Conservation (phyloP, 2,329 filamentous ascomycete species). For the Fusarium ramigenum region DNA sequence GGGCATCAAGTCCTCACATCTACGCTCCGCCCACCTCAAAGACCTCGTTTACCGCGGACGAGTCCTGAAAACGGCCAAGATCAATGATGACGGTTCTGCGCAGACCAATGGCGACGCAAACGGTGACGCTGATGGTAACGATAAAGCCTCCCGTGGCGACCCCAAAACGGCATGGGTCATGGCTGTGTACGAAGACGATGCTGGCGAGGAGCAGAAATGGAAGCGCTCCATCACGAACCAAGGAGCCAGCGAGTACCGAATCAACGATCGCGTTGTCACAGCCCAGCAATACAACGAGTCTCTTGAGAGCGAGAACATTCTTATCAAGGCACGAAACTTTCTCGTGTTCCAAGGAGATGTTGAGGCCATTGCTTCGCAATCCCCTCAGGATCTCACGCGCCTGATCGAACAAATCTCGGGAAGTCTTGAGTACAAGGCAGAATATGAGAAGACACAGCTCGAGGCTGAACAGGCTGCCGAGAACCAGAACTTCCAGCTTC, state of each 20-base stretch:
- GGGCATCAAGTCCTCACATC: constrained; percentile 97
- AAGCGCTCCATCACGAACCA: constrained; percentile 91
- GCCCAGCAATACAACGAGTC: constrained; percentile 94
- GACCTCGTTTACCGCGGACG: constrained; percentile 96
- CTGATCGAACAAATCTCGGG: constrained; percentile 98
- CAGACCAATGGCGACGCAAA: constrained; percentile 69
- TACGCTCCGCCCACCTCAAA: constrained; percentile 91
- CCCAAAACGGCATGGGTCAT: constrained; percentile 98
- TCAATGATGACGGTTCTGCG: constrained; percentile 89
- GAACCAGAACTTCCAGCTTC: constrained; percentile 87
- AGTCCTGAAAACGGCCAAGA: constrained; percentile 89
- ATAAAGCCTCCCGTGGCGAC: constrained; percentile 76
- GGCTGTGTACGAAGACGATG: constrained; percentile 98
- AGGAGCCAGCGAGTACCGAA: constrained; percentile 93
- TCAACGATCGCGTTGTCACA: constrained; percentile 90
- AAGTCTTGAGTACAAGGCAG: constrained; percentile 90
- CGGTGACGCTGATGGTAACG: constrained; percentile 68
- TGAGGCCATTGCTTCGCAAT: constrained; percentile 94
- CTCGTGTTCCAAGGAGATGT: constrained; percentile 98
- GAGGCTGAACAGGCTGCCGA: constrained; percentile 89
- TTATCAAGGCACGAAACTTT: constrained; percentile 98
- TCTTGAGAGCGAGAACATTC: constrained; percentile 91
- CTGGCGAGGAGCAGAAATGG: constrained; percentile 94
- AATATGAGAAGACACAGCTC: constrained; percentile 90
- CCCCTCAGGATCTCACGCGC: constrained; percentile 89